Base-by-base conservation (phyloP, 805 yeast species). In the Zygosaccharomyces lentus region DNA sequence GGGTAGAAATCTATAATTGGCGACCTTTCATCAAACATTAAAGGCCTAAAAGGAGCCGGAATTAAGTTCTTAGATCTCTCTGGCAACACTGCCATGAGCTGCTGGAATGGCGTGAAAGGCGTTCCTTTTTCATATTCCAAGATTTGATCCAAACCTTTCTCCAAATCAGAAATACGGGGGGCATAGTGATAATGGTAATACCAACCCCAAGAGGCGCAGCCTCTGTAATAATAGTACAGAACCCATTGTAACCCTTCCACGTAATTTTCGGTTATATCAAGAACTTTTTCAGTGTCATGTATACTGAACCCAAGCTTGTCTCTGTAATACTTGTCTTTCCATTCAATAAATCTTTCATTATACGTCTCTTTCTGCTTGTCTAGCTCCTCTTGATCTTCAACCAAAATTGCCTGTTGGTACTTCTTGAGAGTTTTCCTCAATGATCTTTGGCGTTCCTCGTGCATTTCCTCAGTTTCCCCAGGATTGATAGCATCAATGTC, bases 211-310 rank as follows among this genome's bases (percentile, higher is more conserved):
- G 98, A 89, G 32, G 87, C 86, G 60, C 87, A 82, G 23, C 97
- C 98, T 55, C 77, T 76, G 62, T 89, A 91, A 67, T 91, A 91
- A 69, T 91, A 91, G 59, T 76, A 81, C 65, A 93, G 71, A 10
- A 93, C 98, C 99, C 99, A 91, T 68, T 91, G 99, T 51, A 91
- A 73, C 53, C 99, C 99, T 66, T 90, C 96, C 34, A 93, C 73
- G 61, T 90, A 93, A 61, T 87, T 89, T 54, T 80, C 80, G 6
- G 95, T 76, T 52, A 88, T 63, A 8, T 78, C 81, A n/a, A 64
- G 65, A 53, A 90, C 67, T 47, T 77, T 66, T 0, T 78, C 84
- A 19, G 74, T 76, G 53, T 84, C 84, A 27, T 78, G 65, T 45
- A 81, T 72, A 4, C 82, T 73, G 51, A 87, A 87, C 2, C 78